A percentile compares a stretch with the other conserved stretches of the same genome.
Conservation (phyloP, 2,329 filamentous ascomycete genomes). For the Cladosporium sp. region DNA sequence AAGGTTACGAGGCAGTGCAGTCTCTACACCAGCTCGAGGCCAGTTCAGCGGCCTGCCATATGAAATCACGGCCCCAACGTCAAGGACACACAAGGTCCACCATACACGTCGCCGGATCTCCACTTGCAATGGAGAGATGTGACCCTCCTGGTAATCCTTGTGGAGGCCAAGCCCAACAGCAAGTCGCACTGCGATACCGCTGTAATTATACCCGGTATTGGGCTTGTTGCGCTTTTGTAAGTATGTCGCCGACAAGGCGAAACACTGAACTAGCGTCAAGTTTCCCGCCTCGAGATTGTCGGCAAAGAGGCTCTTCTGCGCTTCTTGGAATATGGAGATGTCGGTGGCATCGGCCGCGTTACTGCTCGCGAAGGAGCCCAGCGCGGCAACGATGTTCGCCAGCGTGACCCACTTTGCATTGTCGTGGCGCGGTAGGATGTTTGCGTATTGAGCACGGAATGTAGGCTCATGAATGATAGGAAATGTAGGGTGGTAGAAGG, state of each 20-base stretch:
- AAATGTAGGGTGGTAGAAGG: constrained; percentile 15
- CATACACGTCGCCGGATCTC: constrained; percentile 12
- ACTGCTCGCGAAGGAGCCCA: constrained; percentile 13
- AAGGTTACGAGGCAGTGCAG: constrained; percentile 6
- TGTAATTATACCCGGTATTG: constrained; percentile 54
- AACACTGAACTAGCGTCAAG: constrained; percentile 22
- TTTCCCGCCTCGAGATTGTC: constrained; percentile 15
- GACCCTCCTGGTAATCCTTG: constrained; percentile 38
- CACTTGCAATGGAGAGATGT: constrained; percentile 9
- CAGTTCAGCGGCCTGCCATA: constrained; percentile 13
- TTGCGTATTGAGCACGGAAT: constrained; percentile 11
- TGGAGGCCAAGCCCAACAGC: constrained; percentile 53
- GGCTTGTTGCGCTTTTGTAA: constrained; percentile 54
- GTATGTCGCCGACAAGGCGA: constrained; percentile 44
- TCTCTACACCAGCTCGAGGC: constrained; percentile 9
- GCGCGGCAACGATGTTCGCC: constrained; percentile 13
- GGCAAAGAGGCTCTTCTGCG: constrained; percentile 15
- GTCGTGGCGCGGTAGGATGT: constrained; percentile 1
- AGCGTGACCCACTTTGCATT: constrained; percentile 15
- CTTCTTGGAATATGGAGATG: constrained; percentile 15
- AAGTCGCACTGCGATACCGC: constrained; percentile 53
- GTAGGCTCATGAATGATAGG: constrained; percentile 17
- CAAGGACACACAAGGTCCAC: constrained; percentile 17
- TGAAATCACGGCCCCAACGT: constrained; percentile 2
- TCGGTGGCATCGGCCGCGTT: constrained; percentile 14